phyloP scores from a whole-genome alignment of 306 rosid genomes.

The Trifolium pratense region DNA sequence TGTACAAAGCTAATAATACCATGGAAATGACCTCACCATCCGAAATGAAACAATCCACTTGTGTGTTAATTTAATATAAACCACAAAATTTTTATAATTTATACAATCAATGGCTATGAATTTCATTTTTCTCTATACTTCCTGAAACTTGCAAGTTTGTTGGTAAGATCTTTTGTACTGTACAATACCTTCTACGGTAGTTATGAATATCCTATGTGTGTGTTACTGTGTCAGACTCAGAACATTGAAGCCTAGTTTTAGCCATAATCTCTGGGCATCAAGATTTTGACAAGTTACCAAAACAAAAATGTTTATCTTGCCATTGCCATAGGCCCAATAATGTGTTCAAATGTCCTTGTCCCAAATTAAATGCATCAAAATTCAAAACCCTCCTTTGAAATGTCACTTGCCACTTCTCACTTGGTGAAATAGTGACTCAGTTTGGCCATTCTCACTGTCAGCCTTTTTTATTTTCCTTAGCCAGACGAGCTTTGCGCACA shows the following conservation, averaged over 20 bases:
- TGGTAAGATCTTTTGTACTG: conserved; percentile 33
- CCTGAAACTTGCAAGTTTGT: conserved; percentile 36
- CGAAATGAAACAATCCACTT: conserved; percentile 32
- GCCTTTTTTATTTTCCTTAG: conserved; percentile 59
- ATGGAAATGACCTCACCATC: conserved; percentile 32
- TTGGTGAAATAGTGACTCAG: conserved; percentile 57
- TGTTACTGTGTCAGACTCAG: conserved; percentile 16
- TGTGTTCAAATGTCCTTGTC: conserved; percentile 38
- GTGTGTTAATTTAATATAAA: conserved; percentile 37
- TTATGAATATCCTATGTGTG: conserved; percentile 24
- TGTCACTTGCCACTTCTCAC: conserved; percentile 47
- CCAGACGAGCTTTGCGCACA: conserved; percentile 73
- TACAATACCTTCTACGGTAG: conserved; percentile 38
- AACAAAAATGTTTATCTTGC: neutral
- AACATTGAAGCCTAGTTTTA: conserved; percentile 39
- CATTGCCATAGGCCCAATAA: conserved; percentile 4
- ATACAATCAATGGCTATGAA: conserved; percentile 30
- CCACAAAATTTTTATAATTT: conserved; percentile 22
- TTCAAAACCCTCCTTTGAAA: conserved; percentile 33
- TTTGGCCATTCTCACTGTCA: conserved; percentile 48
- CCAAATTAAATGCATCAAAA: conserved; percentile 34
- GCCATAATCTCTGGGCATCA: conserved; percentile 27
- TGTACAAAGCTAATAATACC: conserved; percentile 39
- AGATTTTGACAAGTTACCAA: neutral
- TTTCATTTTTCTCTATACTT: conserved; percentile 34